Evolutionary conservation across 2,329 filamentous ascomycete genomes (phyloP).

Genomic region (Zasmidium citrigriseum): DNA sequence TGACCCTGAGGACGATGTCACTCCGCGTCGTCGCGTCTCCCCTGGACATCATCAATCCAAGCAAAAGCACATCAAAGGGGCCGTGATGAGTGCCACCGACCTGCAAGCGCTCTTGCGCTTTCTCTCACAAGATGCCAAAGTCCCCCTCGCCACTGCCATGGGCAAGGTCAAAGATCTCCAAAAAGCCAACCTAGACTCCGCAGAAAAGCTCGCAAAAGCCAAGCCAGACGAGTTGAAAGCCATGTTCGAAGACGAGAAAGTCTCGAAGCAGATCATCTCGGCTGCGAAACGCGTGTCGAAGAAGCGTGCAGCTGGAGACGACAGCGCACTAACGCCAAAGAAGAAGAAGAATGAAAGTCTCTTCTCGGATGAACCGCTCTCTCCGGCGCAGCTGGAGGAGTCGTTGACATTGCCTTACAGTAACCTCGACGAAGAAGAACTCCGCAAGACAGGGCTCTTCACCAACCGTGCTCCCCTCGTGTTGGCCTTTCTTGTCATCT

Average conservation of each 20-base stretch:
- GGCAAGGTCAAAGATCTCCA: conserved; percentile 57
- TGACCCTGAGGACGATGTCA: background rate
- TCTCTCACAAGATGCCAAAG: conserved; percentile 58
- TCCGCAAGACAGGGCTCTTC: conserved; percentile 60
- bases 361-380: conserved; percentile 29
- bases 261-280: conserved; percentile 57
- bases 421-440: conserved; percentile 58
- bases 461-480: conserved; percentile 84
- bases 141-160: conserved; percentile 58
- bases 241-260: conserved; percentile 54
- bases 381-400: conserved; percentile 62
- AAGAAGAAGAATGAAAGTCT: conserved; percentile 37
- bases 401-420: conserved; percentile 61
- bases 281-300: conserved; percentile 59
- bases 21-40: background rate
- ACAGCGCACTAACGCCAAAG: conserved; percentile 32
- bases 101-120: conserved; percentile 54
- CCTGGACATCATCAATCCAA: background rate
- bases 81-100: conserved; percentile 23
- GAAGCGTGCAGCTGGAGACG: conserved; percentile 51
- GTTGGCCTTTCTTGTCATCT: conserved; percentile 73
- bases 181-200: conserved; percentile 46
- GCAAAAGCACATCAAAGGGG: background rate
- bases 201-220: conserved; percentile 52
- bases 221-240: conserved; percentile 45